Evolutionary conservation across 2,329 filamentous ascomycete genomes (phyloP).

Genomic region (Anisogramma anomala): DNA sequence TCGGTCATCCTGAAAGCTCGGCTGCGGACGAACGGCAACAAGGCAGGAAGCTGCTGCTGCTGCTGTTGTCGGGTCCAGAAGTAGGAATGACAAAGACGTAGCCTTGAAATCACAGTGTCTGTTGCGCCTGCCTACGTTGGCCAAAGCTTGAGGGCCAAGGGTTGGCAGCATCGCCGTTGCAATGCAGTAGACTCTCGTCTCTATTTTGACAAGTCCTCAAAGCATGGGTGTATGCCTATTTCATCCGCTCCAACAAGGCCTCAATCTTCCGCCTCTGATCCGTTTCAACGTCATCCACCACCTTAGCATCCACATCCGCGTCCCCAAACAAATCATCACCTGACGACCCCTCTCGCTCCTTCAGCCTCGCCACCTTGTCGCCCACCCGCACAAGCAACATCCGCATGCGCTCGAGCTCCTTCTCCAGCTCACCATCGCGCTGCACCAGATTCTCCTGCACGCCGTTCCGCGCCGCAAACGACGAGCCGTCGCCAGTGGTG

Average conservation of each 20-base stretch:
- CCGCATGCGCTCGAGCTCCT: slow-evolving; percentile 55
- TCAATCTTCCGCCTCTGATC: slow-evolving; percentile 33
- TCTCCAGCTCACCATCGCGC: slow-evolving; percentile 51
- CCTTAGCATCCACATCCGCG: slow-evolving; percentile 15
- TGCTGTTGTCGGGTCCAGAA: no score
- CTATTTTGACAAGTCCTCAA: no score
- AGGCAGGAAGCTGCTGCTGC: no score
- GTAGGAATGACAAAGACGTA: no score
- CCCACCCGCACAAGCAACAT: slow-evolving; percentile 49
- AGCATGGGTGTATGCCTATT: no score
- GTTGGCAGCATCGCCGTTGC: no score
- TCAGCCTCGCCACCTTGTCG: slow-evolving; percentile 35
- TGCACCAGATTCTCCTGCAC: slow-evolving; percentile 58
- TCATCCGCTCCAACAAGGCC: slow-evolving; percentile 26
- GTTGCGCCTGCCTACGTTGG: no score
- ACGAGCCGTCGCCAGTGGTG: slow-evolving; percentile 12
- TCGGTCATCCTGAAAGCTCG: no score
- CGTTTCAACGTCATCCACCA: slow-evolving; percentile 26
- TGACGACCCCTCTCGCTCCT: slow-evolving; percentile 14
- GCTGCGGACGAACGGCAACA: no score
- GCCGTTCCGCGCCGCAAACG: slow-evolving; percentile 20
- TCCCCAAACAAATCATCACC: slow-evolving; percentile 10
- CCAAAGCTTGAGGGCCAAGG: no score
- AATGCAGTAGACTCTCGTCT: no score
- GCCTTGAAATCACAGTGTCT: no score